These are phyloP conservation scores for Xylogone sp. DNA, from an alignment of 2,329 filamentous ascomycete genomes.

Conservation along the genomic window DNA sequence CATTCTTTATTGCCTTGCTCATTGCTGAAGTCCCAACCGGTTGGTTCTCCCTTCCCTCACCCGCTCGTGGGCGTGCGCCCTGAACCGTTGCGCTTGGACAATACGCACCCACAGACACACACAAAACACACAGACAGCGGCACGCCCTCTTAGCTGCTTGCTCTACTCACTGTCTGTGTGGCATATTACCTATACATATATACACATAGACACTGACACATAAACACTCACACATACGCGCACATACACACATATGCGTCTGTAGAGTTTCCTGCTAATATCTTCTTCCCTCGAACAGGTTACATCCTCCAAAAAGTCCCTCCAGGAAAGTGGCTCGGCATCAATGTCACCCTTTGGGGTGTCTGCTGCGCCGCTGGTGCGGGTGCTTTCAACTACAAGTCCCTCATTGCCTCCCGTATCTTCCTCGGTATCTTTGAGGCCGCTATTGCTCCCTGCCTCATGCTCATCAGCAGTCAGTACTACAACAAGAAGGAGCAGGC, in stretches of 20 bases:
- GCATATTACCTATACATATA: too few species aligned
- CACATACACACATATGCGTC: not conserved
- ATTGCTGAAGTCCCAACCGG: slow-evolving; percentile 58
- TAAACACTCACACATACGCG: not conserved
- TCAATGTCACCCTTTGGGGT: slow-evolving; percentile 57
- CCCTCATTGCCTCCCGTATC: slow-evolving; percentile 50
- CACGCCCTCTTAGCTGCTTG: too few species aligned
- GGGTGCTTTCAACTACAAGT: slow-evolving; percentile 48
- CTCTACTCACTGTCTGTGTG: too few species aligned
- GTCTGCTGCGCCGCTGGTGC: slow-evolving; percentile 50
- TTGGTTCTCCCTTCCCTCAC: slow-evolving; percentile 21
- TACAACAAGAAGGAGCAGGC: slow-evolving; percentile 55
- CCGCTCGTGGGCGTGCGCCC: slow-evolving; percentile 2
- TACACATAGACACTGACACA: not conserved
- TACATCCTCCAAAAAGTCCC: slow-evolving; percentile 58
- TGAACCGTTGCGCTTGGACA: not conserved
- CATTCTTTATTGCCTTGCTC: slow-evolving; percentile 59
- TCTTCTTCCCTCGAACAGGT: slow-evolving; percentile 28
- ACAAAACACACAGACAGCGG: too few species aligned
- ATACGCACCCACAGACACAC: not conserved
- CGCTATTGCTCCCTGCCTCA: slow-evolving; percentile 55
- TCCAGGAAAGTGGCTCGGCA: slow-evolving; percentile 56
- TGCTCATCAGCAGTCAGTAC: slow-evolving; percentile 58
- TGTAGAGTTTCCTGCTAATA: not conserved
- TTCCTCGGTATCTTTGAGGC: slow-evolving; percentile 60